Conservation (phyloP, 352 stramenopile species). For the Phytophthora multivora region DNA sequence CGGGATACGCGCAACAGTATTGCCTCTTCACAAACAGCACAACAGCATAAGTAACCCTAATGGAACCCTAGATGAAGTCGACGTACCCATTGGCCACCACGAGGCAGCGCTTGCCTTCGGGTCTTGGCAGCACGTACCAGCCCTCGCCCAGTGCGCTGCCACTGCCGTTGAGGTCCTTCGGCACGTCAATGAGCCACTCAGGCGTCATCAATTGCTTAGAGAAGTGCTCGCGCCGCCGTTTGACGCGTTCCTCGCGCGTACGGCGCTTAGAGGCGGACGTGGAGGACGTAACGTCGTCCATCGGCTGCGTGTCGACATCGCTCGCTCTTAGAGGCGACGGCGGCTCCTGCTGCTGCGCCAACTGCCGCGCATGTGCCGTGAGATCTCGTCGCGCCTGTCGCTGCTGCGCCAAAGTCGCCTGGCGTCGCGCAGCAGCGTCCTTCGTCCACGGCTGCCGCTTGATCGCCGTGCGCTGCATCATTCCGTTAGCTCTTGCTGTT, state of each 20-base stretch:
- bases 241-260: conserved; percentile 80
- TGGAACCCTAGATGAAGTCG: neutral
- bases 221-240: conserved; percentile 76
- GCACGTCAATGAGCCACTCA: conserved; percentile 91
- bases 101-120: conserved; percentile 90
- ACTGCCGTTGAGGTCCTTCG: conserved; percentile 80
- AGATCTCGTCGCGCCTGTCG: conserved; percentile 78
- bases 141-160: conserved; percentile 70
- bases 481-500: neutral
- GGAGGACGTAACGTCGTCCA: conserved; percentile 29
- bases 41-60: conserved; percentile 1
- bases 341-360: conserved; percentile 47
- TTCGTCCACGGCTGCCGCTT: conserved; percentile 73
- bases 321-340: conserved; percentile 9
- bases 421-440: conserved; percentile 60
- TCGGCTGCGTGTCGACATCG: conserved; percentile 26
- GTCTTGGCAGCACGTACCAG: conserved; percentile 92
- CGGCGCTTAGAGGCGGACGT: conserved; percentile 44
- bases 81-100: conserved; percentile 85
- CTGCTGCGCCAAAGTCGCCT: conserved; percentile 68
- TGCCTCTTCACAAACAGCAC: conserved; percentile 44
- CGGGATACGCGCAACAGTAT: conserved; percentile 79
- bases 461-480: conserved; percentile 54
- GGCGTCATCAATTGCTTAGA: conserved; percentile 84
- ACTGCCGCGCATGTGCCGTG: conserved; percentile 71